Percentiles rank a stretch among this genome's conserved stretches.
phyloP scores from a whole-genome alignment of 2,329 filamentous ascomycete genomes.

The Teratosphaeria nubilosa region DNA sequence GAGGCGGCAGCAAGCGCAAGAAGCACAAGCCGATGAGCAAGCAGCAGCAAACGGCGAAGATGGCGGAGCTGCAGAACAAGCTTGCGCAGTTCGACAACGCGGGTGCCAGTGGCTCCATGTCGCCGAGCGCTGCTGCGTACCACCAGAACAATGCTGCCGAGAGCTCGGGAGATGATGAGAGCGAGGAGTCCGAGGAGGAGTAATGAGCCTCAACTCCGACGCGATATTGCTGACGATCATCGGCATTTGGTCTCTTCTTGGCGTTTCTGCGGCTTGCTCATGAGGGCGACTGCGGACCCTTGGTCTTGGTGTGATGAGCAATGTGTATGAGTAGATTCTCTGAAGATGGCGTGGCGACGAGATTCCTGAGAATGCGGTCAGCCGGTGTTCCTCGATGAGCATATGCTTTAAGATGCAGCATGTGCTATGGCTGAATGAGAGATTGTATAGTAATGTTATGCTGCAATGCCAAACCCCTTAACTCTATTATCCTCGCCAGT shows the following conservation, averaged over 20 bases:
- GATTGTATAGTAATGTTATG: background rate
- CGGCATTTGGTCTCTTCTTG: background rate
- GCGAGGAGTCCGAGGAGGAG: conserved; percentile 28
- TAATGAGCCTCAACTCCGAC: conserved; percentile 8
- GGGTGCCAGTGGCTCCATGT: conserved; percentile 13
- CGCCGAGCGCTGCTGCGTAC: conserved; percentile 6
- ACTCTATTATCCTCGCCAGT: background rate
- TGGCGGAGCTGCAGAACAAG: conserved; percentile 52
- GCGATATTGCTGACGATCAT: background rate
- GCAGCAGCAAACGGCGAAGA: conserved; percentile 57
- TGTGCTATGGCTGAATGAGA: background rate
- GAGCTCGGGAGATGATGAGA: conserved; percentile 23
- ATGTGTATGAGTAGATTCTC: background rate
- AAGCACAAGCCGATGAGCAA: conserved; percentile 73
- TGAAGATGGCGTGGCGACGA: background rate
- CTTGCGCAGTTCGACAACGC: conserved; percentile 30
- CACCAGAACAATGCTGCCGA: conserved; percentile 6
- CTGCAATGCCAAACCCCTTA: background rate
- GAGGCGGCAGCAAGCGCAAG: conserved; percentile 46
- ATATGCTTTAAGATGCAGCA: background rate
- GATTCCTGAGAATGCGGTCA: background rate
- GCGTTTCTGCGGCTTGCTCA: background rate
- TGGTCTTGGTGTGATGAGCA: background rate
- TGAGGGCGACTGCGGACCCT: background rate
- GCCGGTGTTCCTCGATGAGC: background rate